Base-by-base conservation (phyloP, 352 stramenopile species). In the Phytophthora cactorum region DNA sequence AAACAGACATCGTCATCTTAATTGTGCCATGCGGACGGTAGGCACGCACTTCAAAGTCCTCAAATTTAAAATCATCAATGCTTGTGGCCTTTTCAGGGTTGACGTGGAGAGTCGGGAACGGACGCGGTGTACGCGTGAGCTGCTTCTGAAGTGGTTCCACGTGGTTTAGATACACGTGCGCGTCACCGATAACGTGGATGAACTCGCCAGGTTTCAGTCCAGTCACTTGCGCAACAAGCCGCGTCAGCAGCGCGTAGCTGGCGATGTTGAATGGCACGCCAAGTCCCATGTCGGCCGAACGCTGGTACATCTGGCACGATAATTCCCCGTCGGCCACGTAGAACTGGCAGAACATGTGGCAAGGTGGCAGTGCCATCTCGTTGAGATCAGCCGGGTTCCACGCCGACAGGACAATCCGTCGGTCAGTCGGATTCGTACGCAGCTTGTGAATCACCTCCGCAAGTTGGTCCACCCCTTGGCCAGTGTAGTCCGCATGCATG, bases 251-350 rank as follows among this genome's bases (percentile, higher is more conserved):
- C 34, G 97, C 93, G 78, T 99, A 99, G 51, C 91, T 99, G 10
- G 98, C 98, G 81, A 99, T 99, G 81, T 99, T 99, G 79, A 99
- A 99, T 6, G 98, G 98, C 36, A 99, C 98, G 7, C 98, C 98
- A 29, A 99, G 90, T 6, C 98, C 98, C 96, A 99, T 99, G 79
- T 99, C 98, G 17, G 97, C 97, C 51, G 93, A 99, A 22, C 98
- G 95, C 84, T 99, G 98, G 78, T 99, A 99, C 98, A 99, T 99
- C 77, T 96, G 90, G 46, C 90, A 96, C 28, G 86, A 95, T 14
- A 97, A 67, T 59, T 95, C 84, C 22, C 81, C 86, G 51, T 92
- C 74, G 12, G 88, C 86, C 34, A 96, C 90, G 79, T 97, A 97
- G 59, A 97, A 97, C 67, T 97, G 98, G 75, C 95, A 99, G 68